phyloP scores from a whole-genome alignment of 805 yeast species.

The Barnettozyma botsteinii region DNA sequence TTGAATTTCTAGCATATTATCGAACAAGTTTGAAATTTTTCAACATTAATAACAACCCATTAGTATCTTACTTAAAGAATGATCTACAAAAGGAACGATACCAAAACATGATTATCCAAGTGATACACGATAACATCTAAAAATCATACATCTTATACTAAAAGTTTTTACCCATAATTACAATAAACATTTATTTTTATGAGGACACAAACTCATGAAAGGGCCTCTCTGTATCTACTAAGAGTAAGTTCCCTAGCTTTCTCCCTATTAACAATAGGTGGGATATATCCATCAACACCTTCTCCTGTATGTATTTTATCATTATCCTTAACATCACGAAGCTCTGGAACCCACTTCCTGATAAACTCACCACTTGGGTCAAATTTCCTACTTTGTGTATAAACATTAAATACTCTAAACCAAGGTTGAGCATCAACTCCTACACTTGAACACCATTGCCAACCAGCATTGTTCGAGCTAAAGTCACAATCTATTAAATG shows the following conservation, averaged over 20 bases:
- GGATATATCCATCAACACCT: conserved; percentile 33
- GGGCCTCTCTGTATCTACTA: conserved; percentile 35
- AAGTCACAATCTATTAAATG: conserved; percentile 47
- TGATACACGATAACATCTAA: conserved; percentile 2
- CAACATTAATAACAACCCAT: conserved; percentile 13
- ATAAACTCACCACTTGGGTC: conserved; percentile 44
- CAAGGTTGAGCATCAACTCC: conserved; percentile 55
- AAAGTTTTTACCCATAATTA: no score
- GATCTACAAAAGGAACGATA: conserved; percentile 6
- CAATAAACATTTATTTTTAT: not conserved
- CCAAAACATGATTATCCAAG: conserved; percentile 8
- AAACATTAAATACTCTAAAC: conserved; percentile 50
- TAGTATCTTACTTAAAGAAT: conserved; percentile 4
- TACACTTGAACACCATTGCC: conserved; percentile 49
- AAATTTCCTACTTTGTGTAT: conserved; percentile 41
- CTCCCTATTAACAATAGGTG: conserved; percentile 40
- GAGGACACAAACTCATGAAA: conserved; percentile 2
- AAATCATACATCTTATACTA: no score
- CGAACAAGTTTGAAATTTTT: conserved; percentile 2
- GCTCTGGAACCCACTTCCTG: conserved; percentile 45
- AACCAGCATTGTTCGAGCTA: conserved; percentile 51
- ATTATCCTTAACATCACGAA: conserved; percentile 22
- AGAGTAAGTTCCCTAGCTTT: conserved; percentile 37
- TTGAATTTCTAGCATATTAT: conserved; percentile 5
- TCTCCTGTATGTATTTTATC: conserved; percentile 26